Evolutionary conservation across 192 early-diverging fungal species (phyloP).

Genomic region (Chytriomyces confervae): DNA sequence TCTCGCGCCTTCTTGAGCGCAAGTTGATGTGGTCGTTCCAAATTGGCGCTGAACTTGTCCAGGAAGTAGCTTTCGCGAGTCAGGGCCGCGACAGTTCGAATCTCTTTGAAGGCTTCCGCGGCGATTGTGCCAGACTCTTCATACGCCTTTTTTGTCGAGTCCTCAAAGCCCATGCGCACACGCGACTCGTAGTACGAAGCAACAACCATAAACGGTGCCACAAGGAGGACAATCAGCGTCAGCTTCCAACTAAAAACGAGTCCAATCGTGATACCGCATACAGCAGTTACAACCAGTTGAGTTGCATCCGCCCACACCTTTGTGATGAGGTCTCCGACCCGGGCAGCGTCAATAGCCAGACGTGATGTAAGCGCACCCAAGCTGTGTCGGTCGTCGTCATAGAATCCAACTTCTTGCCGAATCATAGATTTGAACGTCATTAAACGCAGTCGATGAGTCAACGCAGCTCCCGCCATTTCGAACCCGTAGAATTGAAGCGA

Average conservation of each 20-base stretch:
- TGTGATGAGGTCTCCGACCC: constrained; percentile 52
- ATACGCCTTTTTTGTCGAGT: constrained; percentile 66
- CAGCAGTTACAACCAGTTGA: constrained; percentile 54
- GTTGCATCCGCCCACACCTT: constrained; percentile 61
- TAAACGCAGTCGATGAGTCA: constrained; percentile 51
- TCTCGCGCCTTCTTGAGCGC: constrained; percentile 66
- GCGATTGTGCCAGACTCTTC: constrained; percentile 72
- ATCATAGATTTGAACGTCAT: constrained; percentile 49
- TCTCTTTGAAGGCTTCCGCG: constrained; percentile 81
- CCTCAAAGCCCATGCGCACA: constrained; percentile 61
- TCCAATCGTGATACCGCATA: constrained; percentile 54
- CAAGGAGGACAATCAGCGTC: constrained; percentile 68
- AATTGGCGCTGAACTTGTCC: constrained; percentile 63
- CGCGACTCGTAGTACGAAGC: constrained; percentile 67
- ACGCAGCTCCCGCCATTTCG: constrained; percentile 41
- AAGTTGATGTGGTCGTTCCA: constrained; percentile 70
- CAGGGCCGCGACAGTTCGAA: constrained; percentile 81
- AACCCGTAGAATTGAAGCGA: constrained; percentile 56
- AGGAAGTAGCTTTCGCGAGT: constrained; percentile 72
- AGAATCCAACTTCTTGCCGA: constrained; percentile 50
- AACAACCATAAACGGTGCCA: constrained; percentile 50
- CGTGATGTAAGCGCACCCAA: constrained; percentile 79
- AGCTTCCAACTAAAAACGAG: constrained; percentile 79
- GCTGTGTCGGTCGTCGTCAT: constrained; percentile 59
- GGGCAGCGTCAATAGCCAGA: constrained; percentile 79